phyloP scores from a whole-genome alignment of 2,329 filamentous ascomycete genomes.

The Ophiostoma sp. region DNA sequence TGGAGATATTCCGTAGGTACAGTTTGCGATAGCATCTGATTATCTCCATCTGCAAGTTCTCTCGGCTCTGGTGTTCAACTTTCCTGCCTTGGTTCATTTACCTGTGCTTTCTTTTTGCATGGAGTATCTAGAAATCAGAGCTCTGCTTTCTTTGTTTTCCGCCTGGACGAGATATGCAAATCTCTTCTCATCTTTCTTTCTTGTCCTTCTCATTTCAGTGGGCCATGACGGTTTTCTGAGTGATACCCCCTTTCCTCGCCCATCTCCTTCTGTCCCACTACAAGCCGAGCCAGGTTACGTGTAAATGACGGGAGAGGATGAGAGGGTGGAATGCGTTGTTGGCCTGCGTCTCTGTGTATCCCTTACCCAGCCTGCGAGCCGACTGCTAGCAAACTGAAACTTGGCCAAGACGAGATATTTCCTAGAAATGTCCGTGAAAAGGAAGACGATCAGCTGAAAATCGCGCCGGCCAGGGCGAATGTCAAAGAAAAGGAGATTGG shows the following conservation, averaged over 20 bases:
- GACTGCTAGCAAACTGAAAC: not conserved
- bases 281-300: not conserved
- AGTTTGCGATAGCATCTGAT: not conserved
- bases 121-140: not conserved
- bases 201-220: not conserved
- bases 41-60: not conserved
- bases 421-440: not conserved
- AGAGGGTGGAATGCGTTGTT: not conserved
- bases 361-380: not conserved
- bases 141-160: not conserved
- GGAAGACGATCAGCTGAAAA: conserved; percentile 3
- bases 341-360: not conserved
- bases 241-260: not conserved
- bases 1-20: not conserved
- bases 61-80: not conserved
- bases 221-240: not conserved
- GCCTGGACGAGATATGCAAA: not conserved
- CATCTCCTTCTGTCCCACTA: not conserved
- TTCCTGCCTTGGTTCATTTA: not conserved
- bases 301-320: not conserved
- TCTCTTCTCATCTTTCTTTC: not conserved
- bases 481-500: not conserved
- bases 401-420: not conserved
- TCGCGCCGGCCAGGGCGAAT: not conserved
- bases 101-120: not conserved